Conservation (phyloP, 495 filamentous ascomycete species). For the Rusavskia elegans region DNA sequence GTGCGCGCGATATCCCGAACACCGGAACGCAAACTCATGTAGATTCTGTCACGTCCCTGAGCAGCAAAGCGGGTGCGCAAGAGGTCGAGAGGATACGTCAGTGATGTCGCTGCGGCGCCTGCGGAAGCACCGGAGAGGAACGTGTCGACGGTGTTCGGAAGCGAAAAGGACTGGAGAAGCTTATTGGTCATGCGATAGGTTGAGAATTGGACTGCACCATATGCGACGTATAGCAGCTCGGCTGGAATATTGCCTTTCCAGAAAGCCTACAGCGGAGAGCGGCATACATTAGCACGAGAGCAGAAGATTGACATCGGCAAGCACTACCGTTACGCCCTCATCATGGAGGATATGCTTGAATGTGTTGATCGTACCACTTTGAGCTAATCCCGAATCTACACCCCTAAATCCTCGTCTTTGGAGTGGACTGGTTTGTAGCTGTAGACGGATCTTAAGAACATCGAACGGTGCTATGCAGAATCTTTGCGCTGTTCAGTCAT, state of each 20-base stretch:
- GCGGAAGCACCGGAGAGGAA: slow-evolving; percentile 72
- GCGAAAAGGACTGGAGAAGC: slow-evolving; percentile 35
- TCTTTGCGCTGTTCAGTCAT: slow-evolving; percentile 20
- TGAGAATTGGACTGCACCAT: slow-evolving; percentile 78
- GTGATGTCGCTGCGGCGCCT: slow-evolving; percentile 63
- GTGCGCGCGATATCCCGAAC: slow-evolving; percentile 53
- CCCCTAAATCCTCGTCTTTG: slow-evolving; percentile 43
- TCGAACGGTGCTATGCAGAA: slow-evolving; percentile 89
- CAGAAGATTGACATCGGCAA: not conserved
- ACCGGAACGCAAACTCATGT: slow-evolving; percentile 48
- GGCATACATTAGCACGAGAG: not conserved
- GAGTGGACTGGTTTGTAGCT: slow-evolving; percentile 72
- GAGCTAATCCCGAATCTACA: slow-evolving; percentile 43
- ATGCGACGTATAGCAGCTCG: slow-evolving; percentile 81
- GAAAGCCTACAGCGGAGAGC: slow-evolving; percentile 39
- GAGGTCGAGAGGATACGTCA: slow-evolving; percentile 86
- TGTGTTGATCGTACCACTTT: slow-evolving; percentile 66
- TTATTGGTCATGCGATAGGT: slow-evolving; percentile 63
- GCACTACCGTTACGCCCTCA: slow-evolving; percentile 60
- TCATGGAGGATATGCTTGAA: slow-evolving; percentile 55
- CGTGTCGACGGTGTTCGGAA: slow-evolving; percentile 41
- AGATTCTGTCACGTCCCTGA: slow-evolving; percentile 72
- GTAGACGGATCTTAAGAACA: slow-evolving; percentile 92
- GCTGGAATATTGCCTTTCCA: slow-evolving; percentile 98
- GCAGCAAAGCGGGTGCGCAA: slow-evolving; percentile 91